Evolutionary conservation across 1,284 basidiomycete species (phyloP).

Genomic region (Heterobasidion parviporum): DNA sequence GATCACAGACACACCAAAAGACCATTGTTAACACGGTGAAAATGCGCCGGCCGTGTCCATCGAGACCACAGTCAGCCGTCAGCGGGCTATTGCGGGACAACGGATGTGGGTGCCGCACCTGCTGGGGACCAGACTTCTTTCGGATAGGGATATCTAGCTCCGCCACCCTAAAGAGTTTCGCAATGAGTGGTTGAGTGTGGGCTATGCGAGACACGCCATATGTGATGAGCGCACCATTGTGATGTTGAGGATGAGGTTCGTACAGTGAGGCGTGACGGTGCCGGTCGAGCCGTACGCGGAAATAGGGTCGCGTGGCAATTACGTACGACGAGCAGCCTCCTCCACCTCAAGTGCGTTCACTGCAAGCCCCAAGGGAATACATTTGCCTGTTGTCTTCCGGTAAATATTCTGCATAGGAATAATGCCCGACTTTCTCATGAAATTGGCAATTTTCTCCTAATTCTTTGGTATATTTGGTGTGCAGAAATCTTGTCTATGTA

Average conservation of each 20-base stretch:
- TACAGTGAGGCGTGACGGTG: background rate
- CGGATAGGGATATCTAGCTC: conserved; percentile 60
- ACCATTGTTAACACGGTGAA: background rate
- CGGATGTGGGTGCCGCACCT: conserved; percentile 25
- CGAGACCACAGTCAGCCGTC: too few relatives aligned
- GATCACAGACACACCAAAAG: conserved; percentile 7
- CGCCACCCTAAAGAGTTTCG: conserved; percentile 42
- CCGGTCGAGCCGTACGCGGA: too few relatives aligned
- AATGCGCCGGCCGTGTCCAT: too few relatives aligned
- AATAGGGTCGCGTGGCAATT: background rate
- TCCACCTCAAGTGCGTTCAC: background rate
- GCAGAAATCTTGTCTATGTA: too few relatives aligned
- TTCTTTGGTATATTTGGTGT: too few relatives aligned
- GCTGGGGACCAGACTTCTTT: conserved; percentile 67
- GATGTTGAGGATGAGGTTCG: background rate
- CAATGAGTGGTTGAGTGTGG: background rate
- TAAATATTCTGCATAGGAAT: too few relatives aligned
- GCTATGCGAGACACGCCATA: background rate
- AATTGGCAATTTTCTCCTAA: too few relatives aligned
- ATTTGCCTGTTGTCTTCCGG: too few relatives aligned
- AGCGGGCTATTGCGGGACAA: too few relatives aligned
- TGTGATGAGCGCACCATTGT: conserved; percentile 13
- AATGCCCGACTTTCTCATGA: too few relatives aligned
- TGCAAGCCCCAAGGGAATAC: too few relatives aligned
- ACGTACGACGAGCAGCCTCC: background rate